Base-by-base conservation (phyloP, 202 grass and related monocot species). In the Zizania palustris region DNA sequence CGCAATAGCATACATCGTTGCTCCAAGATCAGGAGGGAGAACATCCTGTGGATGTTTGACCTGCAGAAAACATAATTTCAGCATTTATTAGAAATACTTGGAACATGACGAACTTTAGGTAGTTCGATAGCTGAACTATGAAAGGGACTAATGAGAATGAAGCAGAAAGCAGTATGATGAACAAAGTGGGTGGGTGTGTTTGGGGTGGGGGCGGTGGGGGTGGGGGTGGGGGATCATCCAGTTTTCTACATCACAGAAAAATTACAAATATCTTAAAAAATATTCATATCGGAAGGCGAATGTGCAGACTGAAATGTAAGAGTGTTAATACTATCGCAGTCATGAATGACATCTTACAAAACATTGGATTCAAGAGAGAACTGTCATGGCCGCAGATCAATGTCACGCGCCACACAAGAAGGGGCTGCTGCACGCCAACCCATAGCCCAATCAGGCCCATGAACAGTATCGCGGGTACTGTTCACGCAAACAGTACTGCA, bases 1-100 rank as follows among this genome's bases (percentile, higher is more conserved):
- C 19, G 89, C 77, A 18, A 95, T 90, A 43, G 91, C 80, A 69
- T 92, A 88, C 83, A 92, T 87, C 3, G 95, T 90, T 43, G 95
- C 89, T 44, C 88, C 85, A 75, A 98, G 89, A 46, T 62, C 71
- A 69, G 91, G 83, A 16, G 91, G 91, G 21, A 98, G 80, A 76
- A 81, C 83, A 80, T 76, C 87, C 64, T 81, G 70, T 22, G 95
- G 85, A 84, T 95, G 43, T 75, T 89, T 95, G 13, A 98, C 89
- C 95, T 95, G 83, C 69, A 84, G 41, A 82, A 39, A 76, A 71
- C 62, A 82, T 60, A 20, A 9, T 55, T 55, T 7, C n/a, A 20
- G 7, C 6, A 68, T 67, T 63, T 51, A 65, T 85, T 45, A 91
- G 63, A 44, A 71, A 49, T 55, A 55, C 8, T 9, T 55, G n/a